phyloP scores from a whole-genome alignment of 352 stramenopile species.

The Pythium sp. region DNA sequence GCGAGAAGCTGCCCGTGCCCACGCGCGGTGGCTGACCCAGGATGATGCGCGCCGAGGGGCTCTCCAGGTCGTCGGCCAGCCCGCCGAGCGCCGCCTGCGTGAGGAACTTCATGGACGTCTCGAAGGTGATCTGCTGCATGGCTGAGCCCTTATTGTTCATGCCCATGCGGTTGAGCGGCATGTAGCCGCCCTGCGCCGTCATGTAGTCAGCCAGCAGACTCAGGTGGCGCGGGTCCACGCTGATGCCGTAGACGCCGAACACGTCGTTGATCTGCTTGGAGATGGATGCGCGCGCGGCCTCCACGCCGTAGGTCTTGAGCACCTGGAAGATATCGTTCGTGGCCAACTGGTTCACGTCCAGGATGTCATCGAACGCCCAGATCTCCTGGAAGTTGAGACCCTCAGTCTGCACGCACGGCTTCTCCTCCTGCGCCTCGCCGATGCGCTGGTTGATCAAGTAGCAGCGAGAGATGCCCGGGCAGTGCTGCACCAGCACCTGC shows the following conservation, averaged over 20 bases:
- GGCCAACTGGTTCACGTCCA: slow-evolving; percentile 94
- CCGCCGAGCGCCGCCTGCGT: slow-evolving; percentile 93
- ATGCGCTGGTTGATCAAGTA: slow-evolving; percentile 89
- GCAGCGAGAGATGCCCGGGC: slow-evolving; percentile 84
- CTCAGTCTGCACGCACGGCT: slow-evolving; percentile 90
- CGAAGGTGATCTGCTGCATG: slow-evolving; percentile 99
- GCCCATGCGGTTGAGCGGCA: slow-evolving; percentile 96
- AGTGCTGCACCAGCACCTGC: slow-evolving; percentile 86
- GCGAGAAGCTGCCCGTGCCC: slow-evolving; percentile 95
- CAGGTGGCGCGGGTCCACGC: slow-evolving; percentile 97
- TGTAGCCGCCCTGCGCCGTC: slow-evolving; percentile 97
- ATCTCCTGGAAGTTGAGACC: slow-evolving; percentile 99
- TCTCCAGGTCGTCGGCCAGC: slow-evolving; percentile 89
- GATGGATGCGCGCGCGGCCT: slow-evolving; percentile 96
- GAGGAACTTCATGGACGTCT: slow-evolving; percentile 99
- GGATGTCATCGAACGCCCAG: slow-evolving; percentile 90
- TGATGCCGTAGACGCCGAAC: slow-evolving; percentile 99
- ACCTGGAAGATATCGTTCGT: slow-evolving; percentile 99
- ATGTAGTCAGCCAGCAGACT: slow-evolving; percentile 99
- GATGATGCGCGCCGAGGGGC: slow-evolving; percentile 94
- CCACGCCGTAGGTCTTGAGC: slow-evolving; percentile 96
- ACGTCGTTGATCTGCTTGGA: slow-evolving; percentile 98
- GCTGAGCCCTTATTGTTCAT: slow-evolving; percentile 96
- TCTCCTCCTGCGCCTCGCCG: slow-evolving; percentile 73
- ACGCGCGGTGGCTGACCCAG: slow-evolving; percentile 93